Evolutionary conservation across 78 protist genomes (phyloP).

Genomic region (slime mould (Dictyostelium discoideum)): dicty_2.7 NC_007091.3:4002501-4003000

Average conservation of each 20-base stretch:
- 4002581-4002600: not conserved
- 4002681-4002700: not conserved
- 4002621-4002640: too few species aligned
- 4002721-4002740: constrained; percentile 30
- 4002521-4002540: not conserved
- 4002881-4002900: not conserved
- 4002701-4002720: not conserved
- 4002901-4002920: too few species aligned
- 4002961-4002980: too few species aligned
- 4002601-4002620: too few species aligned
- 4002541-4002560: not conserved
- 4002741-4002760: constrained; percentile 44
- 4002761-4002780: constrained; percentile 16
- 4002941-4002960: too few species aligned
- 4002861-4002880: not conserved
- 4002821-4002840: constrained; percentile 57
- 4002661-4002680: constrained; percentile 16
- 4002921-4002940: too few species aligned
- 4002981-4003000: too few species aligned
- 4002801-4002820: constrained; percentile 39
- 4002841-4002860: constrained; percentile 45
- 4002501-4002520: constrained; percentile 51
- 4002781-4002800: constrained; percentile 31
- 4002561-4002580: not conserved
- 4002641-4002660: too few species aligned